Evolutionary conservation across 225 moss, liverwort and hornwort genomes (phyloP).

Genomic region (Straminergon stramineum): DNA sequence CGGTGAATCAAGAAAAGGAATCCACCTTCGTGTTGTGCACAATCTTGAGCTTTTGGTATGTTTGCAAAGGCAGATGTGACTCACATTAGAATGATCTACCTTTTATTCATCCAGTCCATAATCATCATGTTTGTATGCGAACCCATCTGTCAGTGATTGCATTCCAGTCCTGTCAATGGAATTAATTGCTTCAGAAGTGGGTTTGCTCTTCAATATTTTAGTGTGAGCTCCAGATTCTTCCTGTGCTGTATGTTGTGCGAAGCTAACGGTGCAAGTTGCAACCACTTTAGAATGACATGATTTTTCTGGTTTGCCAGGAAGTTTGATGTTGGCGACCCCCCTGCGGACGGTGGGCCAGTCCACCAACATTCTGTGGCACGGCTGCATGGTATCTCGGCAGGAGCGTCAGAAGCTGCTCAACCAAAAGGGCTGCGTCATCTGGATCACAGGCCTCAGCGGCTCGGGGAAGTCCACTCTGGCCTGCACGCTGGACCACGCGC

Average conservation of each 20-base stretch:
- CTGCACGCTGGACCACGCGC: conserved; percentile 44
- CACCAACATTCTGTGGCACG: conserved; percentile 42
- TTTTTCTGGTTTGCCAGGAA: not conserved
- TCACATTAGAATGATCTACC: not conserved
- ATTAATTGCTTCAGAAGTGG: not conserved
- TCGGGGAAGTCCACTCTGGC: conserved; percentile 60
- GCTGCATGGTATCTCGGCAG: conserved; percentile 31
- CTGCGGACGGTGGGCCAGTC: conserved; percentile 35
- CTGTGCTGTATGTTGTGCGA: not conserved
- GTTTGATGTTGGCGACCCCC: conserved; percentile 5
- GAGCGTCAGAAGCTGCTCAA: conserved; percentile 30
- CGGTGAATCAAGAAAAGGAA: not conserved
- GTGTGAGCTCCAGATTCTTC: not conserved
- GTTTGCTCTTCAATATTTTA: not conserved
- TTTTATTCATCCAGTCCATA: not conserved
- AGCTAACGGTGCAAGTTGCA: not conserved
- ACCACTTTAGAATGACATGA: not conserved
- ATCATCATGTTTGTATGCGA: not conserved
- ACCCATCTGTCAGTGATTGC: too few relatives aligned
- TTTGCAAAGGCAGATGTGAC: not conserved
- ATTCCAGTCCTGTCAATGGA: not conserved
- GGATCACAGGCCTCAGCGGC: conserved; percentile 62
- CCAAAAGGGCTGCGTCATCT: conserved; percentile 60
- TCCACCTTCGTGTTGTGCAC: not conserved
- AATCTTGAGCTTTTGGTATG: not conserved